phyloP scores from a whole-genome alignment of 1,139 yeast genomes.

The Kodamaea plutei region DNA sequence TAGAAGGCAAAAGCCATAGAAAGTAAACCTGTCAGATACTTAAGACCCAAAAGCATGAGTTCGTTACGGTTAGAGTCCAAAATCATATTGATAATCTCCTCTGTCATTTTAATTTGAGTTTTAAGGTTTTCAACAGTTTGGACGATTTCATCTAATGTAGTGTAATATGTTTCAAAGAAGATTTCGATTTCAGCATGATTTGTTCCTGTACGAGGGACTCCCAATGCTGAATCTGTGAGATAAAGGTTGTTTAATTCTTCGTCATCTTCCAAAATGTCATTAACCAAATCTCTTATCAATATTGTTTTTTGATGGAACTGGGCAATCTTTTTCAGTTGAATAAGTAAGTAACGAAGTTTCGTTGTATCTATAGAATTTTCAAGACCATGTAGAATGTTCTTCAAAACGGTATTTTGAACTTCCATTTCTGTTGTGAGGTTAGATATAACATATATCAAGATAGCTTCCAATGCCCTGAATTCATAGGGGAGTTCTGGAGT shows the following conservation, averaged over 20 bases:
- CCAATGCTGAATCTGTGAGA: slow-evolving; percentile 27
- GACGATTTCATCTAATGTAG: slow-evolving; percentile 43
- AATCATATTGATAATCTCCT: slow-evolving; percentile 44
- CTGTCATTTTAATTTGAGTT: slow-evolving; percentile 43
- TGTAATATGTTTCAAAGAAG: slow-evolving; percentile 41
- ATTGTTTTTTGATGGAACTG: slow-evolving; percentile 42
- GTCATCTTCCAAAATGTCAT: slow-evolving; percentile 38
- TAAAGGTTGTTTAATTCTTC: slow-evolving; percentile 40
- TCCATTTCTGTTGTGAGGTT: slow-evolving; percentile 42
- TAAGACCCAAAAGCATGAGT: slow-evolving; percentile 43
- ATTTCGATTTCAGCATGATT: slow-evolving; percentile 44
- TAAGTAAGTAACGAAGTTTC: slow-evolving; percentile 37
- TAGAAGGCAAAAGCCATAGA: slow-evolving; percentile 39
- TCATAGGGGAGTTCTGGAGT: slow-evolving; percentile 37
- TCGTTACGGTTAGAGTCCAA: slow-evolving; percentile 47
- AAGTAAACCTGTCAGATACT: slow-evolving; percentile 39
- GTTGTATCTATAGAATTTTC: slow-evolving; percentile 40
- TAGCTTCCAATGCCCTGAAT: slow-evolving; percentile 42
- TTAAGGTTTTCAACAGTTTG: slow-evolving; percentile 40
- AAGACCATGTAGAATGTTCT: slow-evolving; percentile 32
- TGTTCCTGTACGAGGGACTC: slow-evolving; percentile 23
- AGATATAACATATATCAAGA: slow-evolving; percentile 35
- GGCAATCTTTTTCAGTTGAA: slow-evolving; percentile 41
- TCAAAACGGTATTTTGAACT: slow-evolving; percentile 39
- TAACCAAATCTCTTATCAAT: slow-evolving; percentile 38